Percentiles rank a stretch among this genome's conserved stretches.
phyloP scores from a whole-genome alignment of 306 rosid genomes.

The Fragaria ananassa region DNA sequence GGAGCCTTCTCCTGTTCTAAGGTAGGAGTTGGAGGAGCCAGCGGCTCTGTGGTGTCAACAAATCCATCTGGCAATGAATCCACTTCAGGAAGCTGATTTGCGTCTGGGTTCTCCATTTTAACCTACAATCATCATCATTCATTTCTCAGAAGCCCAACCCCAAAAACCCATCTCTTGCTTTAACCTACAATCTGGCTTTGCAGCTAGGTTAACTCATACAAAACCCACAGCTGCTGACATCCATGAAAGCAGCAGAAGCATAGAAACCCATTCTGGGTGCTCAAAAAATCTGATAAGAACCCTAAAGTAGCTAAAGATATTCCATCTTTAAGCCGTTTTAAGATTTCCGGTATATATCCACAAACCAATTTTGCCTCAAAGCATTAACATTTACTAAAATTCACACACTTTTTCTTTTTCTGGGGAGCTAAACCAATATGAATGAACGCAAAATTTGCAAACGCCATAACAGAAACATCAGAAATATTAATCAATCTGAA shows the following conservation, averaged over 20 bases:
- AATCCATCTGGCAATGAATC: conserved; percentile 91
- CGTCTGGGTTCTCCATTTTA: conserved; percentile 67
- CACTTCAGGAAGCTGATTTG: conserved; percentile 87
- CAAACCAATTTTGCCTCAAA: neutral
- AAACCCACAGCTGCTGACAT: neutral
- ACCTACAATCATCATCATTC: conserved; percentile 41
- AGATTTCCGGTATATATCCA: neutral
- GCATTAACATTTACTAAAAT: neutral
- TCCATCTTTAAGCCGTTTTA: neutral
- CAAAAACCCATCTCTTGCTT: neutral
- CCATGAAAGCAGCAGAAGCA: neutral
- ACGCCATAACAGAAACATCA: neutral
- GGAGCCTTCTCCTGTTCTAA: conserved; percentile 56
- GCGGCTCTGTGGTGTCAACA: conserved; percentile 67
- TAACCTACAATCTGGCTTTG: neutral
- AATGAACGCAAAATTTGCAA: neutral
- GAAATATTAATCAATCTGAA: conserved; percentile 6
- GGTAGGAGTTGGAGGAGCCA: conserved; percentile 61
- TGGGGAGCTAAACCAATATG: conserved; percentile 4
- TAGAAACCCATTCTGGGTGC: conserved; percentile 4
- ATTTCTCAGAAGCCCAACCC: conserved; percentile 16
- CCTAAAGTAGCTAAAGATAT: neutral
- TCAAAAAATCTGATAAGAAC: neutral
- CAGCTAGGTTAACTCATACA: neutral
- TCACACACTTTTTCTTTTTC: neutral